These are phyloP conservation scores for Alternaria longipes DNA, from an alignment of 2,329 filamentous ascomycete species.

Conservation along the genomic window DNA sequence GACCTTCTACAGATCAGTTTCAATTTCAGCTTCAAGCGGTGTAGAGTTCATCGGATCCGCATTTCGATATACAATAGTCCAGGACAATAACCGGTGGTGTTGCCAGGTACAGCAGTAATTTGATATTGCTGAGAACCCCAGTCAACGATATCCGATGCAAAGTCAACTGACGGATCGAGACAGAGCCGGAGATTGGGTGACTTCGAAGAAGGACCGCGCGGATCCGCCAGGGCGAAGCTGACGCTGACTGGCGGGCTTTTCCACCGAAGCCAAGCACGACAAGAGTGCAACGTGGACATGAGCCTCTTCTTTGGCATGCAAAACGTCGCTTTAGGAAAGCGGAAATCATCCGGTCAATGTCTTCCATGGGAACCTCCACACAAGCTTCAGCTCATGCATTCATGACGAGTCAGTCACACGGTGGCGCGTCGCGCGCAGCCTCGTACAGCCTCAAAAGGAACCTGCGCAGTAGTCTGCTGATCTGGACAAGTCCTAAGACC, in stretches of 20 bases:
- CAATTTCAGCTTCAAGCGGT: not conserved
- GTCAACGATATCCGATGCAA: slow-evolving; percentile 1
- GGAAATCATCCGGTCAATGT: not conserved
- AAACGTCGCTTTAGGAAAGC: not conserved
- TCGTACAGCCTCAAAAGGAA: slow-evolving; percentile 3
- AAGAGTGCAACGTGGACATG: not conserved
- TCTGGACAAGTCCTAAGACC: not conserved
- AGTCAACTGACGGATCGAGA: not conserved
- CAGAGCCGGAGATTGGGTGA: not conserved
- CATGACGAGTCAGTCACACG: slow-evolving; percentile 3
- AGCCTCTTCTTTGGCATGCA: not conserved
- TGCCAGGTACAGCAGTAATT: not conserved
- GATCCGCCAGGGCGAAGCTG: slow-evolving; percentile 1
- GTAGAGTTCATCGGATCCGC: slow-evolving; percentile 9
- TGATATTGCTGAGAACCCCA: not conserved
- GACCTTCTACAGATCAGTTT: slow-evolving; percentile 7
- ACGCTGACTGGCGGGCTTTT: slow-evolving; percentile 5
- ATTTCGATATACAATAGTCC: not conserved
- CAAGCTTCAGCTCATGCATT: not conserved
- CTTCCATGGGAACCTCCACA: not conserved
- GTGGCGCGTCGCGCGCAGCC: not conserved
- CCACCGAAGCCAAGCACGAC: slow-evolving; percentile 1
- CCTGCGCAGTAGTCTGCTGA: not conserved
- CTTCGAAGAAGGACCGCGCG: slow-evolving; percentile 10
- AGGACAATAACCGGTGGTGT: slow-evolving; percentile 1